Conservation (phyloP, 345 rosid genomes). For the Durio zibethinus region DNA sequence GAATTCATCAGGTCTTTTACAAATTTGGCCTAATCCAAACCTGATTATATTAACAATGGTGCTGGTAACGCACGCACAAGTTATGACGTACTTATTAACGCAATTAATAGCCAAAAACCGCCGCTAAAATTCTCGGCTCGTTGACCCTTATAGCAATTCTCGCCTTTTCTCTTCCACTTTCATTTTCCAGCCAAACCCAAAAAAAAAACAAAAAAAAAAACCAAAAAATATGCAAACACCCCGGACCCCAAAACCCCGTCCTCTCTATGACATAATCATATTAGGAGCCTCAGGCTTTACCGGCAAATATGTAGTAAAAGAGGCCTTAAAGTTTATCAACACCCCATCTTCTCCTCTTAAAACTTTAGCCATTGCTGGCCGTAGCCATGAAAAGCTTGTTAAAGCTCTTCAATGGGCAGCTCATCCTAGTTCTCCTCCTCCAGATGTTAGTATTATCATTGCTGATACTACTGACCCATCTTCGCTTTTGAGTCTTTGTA, state of each 20-base stretch:
- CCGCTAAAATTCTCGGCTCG: not conserved
- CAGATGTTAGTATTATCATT: conserved; percentile 50
- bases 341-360: conserved; percentile 59
- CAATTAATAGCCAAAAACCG: not conserved
- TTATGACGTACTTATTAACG: not conserved
- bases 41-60: too few relatives aligned
- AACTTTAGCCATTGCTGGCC: conserved; percentile 78
- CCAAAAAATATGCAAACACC: conserved; percentile 1
- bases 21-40: too few relatives aligned
- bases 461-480: conserved; percentile 67
- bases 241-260: not conserved
- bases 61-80: not conserved
- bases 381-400: conserved; percentile 51
- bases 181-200: too few relatives aligned
- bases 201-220: not conserved
- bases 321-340: conserved; percentile 66
- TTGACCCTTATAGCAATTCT: not conserved
- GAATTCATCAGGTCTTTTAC: too few relatives aligned
- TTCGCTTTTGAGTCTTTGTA: conserved; percentile 71
- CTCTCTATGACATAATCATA: conserved; percentile 50
- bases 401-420: conserved; percentile 74
- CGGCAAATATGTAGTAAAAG: conserved; percentile 67
- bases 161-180: not conserved
- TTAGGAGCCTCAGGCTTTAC: conserved; percentile 84
- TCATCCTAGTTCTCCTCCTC: conserved; percentile 51